phyloP scores from a whole-genome alignment of 495 filamentous ascomycete genomes.

The Penicillium cataractarum region DNA sequence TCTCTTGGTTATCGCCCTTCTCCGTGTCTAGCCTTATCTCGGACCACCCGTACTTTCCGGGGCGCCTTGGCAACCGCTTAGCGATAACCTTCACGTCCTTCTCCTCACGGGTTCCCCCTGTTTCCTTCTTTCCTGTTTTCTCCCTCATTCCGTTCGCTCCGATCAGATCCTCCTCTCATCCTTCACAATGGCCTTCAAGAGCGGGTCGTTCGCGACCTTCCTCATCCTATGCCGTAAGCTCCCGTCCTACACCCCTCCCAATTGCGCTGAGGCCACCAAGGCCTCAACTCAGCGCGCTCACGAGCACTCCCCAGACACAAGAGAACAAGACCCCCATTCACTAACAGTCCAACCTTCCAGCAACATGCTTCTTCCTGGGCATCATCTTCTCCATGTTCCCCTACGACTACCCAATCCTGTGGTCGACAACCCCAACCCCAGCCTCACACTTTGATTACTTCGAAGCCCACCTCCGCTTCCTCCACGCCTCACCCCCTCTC shows the following conservation, averaged over 20 bases:
- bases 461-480: constrained; percentile 82
- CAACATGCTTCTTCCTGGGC: constrained; percentile 94
- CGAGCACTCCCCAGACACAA: constrained; percentile 12
- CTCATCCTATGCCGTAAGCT: constrained; percentile 90
- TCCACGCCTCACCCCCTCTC: constrained; percentile 84
- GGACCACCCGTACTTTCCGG: constrained; percentile 1
- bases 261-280: neutral
- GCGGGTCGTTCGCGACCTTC: constrained; percentile 82
- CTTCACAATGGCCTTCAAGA: constrained; percentile 44
- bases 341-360: constrained; percentile 43
- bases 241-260: constrained; percentile 2
- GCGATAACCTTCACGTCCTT: constrained; percentile 19
- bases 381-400: constrained; percentile 97
- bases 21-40: constrained; percentile 22
- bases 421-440: constrained; percentile 69
- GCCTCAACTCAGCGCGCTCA: constrained; percentile 16
- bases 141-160: constrained; percentile 2
- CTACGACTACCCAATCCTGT: constrained; percentile 97
- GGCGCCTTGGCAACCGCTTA: constrained; percentile 28
- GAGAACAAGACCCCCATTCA: constrained; percentile 3
- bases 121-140: constrained; percentile 16
- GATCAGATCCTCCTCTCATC: constrained; percentile 5
- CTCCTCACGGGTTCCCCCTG: constrained; percentile 18
- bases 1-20: neutral
- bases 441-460: constrained; percentile 73